Conservation (phyloP, 805 yeast species). For the Hanseniaspora singularis region DNA sequence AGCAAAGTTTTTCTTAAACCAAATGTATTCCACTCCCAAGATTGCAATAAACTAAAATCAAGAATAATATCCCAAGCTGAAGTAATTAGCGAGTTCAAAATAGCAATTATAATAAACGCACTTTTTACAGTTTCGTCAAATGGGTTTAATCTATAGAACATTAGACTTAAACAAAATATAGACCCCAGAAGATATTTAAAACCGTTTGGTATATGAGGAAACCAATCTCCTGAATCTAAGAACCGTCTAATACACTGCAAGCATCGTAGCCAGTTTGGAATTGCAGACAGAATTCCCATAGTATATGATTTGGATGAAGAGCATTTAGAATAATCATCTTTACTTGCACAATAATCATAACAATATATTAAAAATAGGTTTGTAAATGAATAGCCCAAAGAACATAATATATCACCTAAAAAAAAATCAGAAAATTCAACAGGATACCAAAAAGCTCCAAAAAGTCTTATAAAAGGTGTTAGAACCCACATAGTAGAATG, state of each 20-base stretch:
- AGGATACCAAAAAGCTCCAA: conserved; percentile 78
- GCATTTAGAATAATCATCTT: conserved; percentile 34
- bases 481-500: conserved; percentile 46
- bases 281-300: conserved; percentile 72
- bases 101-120: conserved; percentile 61
- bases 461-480: conserved; percentile 55
- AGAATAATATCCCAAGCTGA: conserved; percentile 80
- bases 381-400: conserved; percentile 77
- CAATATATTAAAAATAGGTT: conserved; percentile 80
- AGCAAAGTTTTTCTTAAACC: conserved; percentile 63
- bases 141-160: conserved; percentile 62
- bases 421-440: conserved; percentile 93
- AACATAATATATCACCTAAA: conserved; percentile 80
- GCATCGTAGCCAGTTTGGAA: conserved; percentile 85
- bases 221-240: conserved; percentile 87
- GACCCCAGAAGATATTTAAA: conserved; percentile 59
- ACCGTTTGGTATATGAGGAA: conserved; percentile 90
- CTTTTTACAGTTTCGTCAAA: conserved; percentile 19
- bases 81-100: conserved; percentile 57
- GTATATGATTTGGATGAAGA: conserved; percentile 65
- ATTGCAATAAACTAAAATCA: conserved; percentile 89
- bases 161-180: conserved; percentile 56
- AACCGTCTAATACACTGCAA: conserved; percentile 85
- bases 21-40: conserved; percentile 39
- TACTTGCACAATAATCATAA: conserved; percentile 47